A percentile compares a stretch with the other conserved stretches of the same genome.
Evolutionary conservation across 495 filamentous ascomycete species (phyloP).

Genomic region (Lasiosphaeris hirsuta): DNA sequence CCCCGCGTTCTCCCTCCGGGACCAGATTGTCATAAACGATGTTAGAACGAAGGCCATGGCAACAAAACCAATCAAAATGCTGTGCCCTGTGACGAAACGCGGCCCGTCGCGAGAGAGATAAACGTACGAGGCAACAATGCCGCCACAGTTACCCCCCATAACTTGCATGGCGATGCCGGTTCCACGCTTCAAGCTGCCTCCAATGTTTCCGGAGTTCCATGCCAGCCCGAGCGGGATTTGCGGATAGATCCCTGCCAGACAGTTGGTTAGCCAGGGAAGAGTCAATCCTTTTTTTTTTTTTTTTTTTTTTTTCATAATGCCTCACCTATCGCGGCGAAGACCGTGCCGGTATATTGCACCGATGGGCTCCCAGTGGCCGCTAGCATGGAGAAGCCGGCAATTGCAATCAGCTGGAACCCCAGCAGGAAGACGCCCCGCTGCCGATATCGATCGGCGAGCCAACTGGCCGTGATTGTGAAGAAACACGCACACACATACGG

Average conservation of each 20-base stretch:
- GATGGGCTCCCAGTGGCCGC: constrained; percentile 51
- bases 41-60: constrained; percentile 48
- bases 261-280: too few relatives aligned
- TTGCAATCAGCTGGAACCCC: constrained; percentile 41
- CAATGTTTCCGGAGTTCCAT: constrained; percentile 77
- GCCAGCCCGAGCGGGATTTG: constrained; percentile 66
- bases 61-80: constrained; percentile 44
- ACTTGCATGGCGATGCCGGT: constrained; percentile 77
- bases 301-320: background rate
- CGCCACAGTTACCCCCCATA: constrained; percentile 69
- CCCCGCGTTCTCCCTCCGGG: constrained; percentile 53
- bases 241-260: constrained; percentile 62
- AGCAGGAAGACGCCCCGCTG: constrained; percentile 54
- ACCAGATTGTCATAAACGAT: constrained; percentile 55
- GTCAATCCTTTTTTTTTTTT: too few relatives aligned
- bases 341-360: constrained; percentile 65
- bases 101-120: constrained; percentile 58
- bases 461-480: constrained; percentile 46
- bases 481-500: constrained; percentile 55
- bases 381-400: constrained; percentile 63
- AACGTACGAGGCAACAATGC: constrained; percentile 65
- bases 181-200: constrained; percentile 69
- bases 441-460: constrained; percentile 49
- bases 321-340: constrained; percentile 50
- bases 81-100: constrained; percentile 59